Conservation (phyloP, 345 rosid species). For the Camelina neglecta region DNA sequence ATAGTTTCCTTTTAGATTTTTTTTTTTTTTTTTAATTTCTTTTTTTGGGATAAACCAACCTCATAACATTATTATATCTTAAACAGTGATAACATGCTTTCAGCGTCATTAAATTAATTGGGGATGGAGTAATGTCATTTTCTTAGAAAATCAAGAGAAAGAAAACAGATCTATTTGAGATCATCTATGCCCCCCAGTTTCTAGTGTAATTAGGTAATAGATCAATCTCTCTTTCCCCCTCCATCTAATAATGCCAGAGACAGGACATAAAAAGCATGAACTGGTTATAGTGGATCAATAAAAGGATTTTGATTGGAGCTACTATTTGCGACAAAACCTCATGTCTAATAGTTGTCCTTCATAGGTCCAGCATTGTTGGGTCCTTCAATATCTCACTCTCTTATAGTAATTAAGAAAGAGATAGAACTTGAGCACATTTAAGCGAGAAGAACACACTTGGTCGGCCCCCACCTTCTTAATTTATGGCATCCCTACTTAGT, state of each 20-base stretch:
- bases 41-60: background rate
- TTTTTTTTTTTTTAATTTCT: no score
- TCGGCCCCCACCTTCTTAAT: constrained; percentile 17
- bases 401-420: constrained; percentile 26
- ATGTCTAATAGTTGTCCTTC: constrained; percentile 39
- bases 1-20: no score
- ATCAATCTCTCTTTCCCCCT: constrained; percentile 12
- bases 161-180: constrained; percentile 27
- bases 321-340: constrained; percentile 36
- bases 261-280: constrained; percentile 40
- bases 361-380: constrained; percentile 36
- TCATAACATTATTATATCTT: background rate
- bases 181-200: constrained; percentile 32
- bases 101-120: constrained; percentile 22
- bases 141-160: constrained; percentile 24
- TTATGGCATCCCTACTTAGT: constrained; percentile 28
- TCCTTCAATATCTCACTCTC: constrained; percentile 27
- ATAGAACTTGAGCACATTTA: constrained; percentile 9
- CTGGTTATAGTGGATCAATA: constrained; percentile 38
- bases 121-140: constrained; percentile 25
- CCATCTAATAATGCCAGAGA: constrained; percentile 42
- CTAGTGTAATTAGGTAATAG: constrained; percentile 35
- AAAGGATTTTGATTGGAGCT: constrained; percentile 30
- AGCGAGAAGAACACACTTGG: constrained; percentile 29
- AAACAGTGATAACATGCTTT: constrained; percentile 24